A percentile compares a stretch with the other conserved stretches of the same genome.
These are phyloP conservation scores for Peronosclerospora sorghi DNA, from an alignment of 352 stramenopile species.

Conservation along the genomic window DNA sequence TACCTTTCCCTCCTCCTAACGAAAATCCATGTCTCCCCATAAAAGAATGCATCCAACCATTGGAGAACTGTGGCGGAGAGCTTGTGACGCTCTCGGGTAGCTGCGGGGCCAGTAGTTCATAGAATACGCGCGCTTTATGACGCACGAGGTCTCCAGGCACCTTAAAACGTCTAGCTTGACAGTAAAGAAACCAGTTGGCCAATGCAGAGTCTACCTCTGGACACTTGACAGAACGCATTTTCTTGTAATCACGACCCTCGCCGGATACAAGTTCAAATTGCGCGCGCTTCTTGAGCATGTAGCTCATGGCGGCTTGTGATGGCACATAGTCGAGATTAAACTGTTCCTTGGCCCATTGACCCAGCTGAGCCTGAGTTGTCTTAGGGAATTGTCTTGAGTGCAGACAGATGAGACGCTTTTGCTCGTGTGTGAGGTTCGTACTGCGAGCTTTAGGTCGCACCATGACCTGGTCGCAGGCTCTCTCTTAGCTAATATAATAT, in stretches of 20 bases:
- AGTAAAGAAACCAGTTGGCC: constrained; percentile 76
- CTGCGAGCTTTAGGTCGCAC: constrained; percentile 31
- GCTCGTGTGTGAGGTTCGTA: constrained; percentile 73
- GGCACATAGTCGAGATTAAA: constrained; percentile 50
- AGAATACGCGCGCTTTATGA: constrained; percentile 56
- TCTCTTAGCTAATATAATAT: constrained; percentile 15
- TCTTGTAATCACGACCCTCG: constrained; percentile 68
- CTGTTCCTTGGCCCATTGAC: constrained; percentile 58
- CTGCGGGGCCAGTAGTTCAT: constrained; percentile 45
- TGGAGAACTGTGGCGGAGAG: constrained; percentile 69
- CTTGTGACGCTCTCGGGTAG: constrained; percentile 17
- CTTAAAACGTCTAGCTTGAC: constrained; percentile 40
- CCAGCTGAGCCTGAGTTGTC: constrained; percentile 59
- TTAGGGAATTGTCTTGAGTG: constrained; percentile 62
- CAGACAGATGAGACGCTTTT: constrained; percentile 73
- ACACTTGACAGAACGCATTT: constrained; percentile 64
- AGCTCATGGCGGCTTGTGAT: constrained; percentile 72
- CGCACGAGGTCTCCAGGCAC: constrained; percentile 68
- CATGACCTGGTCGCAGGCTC: constrained; percentile 12
- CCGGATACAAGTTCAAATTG: constrained; percentile 64
- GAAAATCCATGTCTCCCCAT: constrained; percentile 65
- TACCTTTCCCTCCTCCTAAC: constrained; percentile 15
- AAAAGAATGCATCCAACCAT: constrained; percentile 80
- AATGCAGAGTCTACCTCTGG: constrained; percentile 65
- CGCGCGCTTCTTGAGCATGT: constrained; percentile 66